These are phyloP conservation scores for Coemansia sp. DNA, from an alignment of 192 early-diverging fungal species.

Conservation along the genomic window DNA sequence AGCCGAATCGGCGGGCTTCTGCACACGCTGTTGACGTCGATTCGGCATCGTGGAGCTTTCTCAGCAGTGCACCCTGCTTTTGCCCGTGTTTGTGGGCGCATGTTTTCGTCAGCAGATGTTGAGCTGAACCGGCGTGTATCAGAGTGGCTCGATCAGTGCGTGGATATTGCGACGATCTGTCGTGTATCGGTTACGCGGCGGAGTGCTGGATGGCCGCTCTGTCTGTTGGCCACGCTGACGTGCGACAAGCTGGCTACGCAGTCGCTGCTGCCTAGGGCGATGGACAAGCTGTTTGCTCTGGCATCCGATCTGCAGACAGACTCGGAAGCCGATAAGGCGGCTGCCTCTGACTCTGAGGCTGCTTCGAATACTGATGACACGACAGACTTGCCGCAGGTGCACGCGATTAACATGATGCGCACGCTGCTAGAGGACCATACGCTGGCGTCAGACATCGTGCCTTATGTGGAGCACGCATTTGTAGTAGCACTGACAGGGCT, in stretches of 20 bases:
- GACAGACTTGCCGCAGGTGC: slow-evolving; percentile 87
- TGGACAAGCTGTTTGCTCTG: slow-evolving; percentile 70
- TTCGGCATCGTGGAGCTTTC: slow-evolving; percentile 92
- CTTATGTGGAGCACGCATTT: slow-evolving; percentile 76
- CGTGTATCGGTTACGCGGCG: slow-evolving; percentile 90
- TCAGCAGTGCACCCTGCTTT: slow-evolving; percentile 83
- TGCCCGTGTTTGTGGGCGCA: slow-evolving; percentile 64
- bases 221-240: slow-evolving; percentile 79
- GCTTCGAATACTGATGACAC: slow-evolving; percentile 56
- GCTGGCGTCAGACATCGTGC: slow-evolving; percentile 69
- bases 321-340: background rate
- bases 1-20: slow-evolving; percentile 50
- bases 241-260: slow-evolving; percentile 63
- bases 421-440: slow-evolving; percentile 81
- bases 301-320: slow-evolving; percentile 24
- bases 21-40: slow-evolving; percentile 62
- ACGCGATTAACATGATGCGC: slow-evolving; percentile 88
- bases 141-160: slow-evolving; percentile 79
- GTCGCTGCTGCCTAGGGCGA: slow-evolving; percentile 62
- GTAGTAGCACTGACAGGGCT: slow-evolving; percentile 79
- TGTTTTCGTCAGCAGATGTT: slow-evolving; percentile 59
- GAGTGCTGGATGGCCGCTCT: slow-evolving; percentile 84
- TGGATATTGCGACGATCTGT: slow-evolving; percentile 66
- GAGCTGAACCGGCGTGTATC: slow-evolving; percentile 59
- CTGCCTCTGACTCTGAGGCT: background rate